A percentile compares a stretch with the other conserved stretches of the same genome.
phyloP scores from a whole-genome alignment of 345 rosid species.

The Syzygium jambos region DNA sequence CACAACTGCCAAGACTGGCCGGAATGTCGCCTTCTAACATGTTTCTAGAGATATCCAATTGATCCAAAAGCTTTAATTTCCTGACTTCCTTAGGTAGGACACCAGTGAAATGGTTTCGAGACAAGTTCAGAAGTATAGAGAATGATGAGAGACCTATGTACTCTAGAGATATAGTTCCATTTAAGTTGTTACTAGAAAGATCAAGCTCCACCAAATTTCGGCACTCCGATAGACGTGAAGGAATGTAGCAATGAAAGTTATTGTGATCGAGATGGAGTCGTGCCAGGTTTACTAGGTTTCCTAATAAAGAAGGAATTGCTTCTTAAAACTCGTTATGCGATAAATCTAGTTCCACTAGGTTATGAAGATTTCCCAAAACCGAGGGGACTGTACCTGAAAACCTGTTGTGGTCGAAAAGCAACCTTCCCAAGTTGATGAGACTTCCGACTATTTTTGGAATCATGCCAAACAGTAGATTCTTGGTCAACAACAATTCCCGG shows the following conservation, averaged over 20 bases:
- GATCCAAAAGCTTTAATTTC: background rate
- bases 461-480: background rate
- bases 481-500: rapidly evolving
- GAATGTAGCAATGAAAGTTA: background rate
- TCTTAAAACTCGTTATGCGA: background rate
- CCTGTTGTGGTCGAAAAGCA: background rate
- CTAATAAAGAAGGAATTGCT: slow-evolving; percentile 13
- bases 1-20: background rate
- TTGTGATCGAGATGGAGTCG: background rate
- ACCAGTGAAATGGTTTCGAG: background rate
- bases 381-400: slow-evolving; percentile 11
- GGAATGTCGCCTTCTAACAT: background rate
- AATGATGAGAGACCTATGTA: background rate
- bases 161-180: background rate
- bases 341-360: background rate
- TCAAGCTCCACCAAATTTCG: background rate
- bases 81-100: background rate
- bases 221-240: background rate
- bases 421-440: background rate
- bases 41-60: background rate
- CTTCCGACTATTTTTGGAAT: slow-evolving; percentile 4
- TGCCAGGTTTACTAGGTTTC: background rate
- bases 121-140: background rate
- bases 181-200: background rate
- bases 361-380: slow-evolving; percentile 8